These are phyloP conservation scores for Thalassiosira ordinaria DNA, from an alignment of 352 stramenopile genomes.

Conservation along the genomic window DNA sequence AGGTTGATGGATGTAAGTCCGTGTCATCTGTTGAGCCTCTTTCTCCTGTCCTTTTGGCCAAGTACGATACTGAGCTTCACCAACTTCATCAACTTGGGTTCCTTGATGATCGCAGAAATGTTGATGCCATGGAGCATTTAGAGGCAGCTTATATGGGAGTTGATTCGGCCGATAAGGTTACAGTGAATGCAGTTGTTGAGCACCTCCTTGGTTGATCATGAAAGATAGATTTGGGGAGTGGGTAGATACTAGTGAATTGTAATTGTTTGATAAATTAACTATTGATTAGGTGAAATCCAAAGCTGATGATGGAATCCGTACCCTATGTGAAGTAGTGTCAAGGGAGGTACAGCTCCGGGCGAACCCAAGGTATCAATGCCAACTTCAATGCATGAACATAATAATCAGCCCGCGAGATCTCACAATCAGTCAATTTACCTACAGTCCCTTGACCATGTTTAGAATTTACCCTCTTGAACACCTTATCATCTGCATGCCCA, in stretches of 20 bases:
- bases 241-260: background rate
- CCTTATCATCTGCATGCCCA: conserved; percentile 84
- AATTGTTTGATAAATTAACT: conserved; percentile 14
- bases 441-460: conserved; percentile 86
- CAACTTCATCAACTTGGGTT: conserved; percentile 70
- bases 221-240: background rate
- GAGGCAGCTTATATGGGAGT: conserved; percentile 74
- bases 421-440: conserved; percentile 80
- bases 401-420: conserved; percentile 84
- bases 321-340: too few relatives aligned
- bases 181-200: conserved; percentile 63
- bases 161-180: conserved; percentile 63
- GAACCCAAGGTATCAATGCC: conserved; percentile 83
- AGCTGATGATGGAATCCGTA: too few relatives aligned
- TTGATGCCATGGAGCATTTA: conserved; percentile 72
- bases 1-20: too few relatives aligned
- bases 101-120: conserved; percentile 65
- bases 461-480: conserved; percentile 82
- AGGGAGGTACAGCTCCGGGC: conserved; percentile 67
- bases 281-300: conserved; percentile 1
- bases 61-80: conserved; percentile 58
- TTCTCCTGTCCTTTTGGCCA: conserved; percentile 30
- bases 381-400: conserved; percentile 87
- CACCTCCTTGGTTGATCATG: conserved; percentile 46
- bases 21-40: conserved; percentile 6